A percentile compares a stretch with the other conserved stretches of the same genome.
Evolutionary conservation across 495 filamentous ascomycete species (phyloP).

Genomic region (Usnea hakonensis): DNA sequence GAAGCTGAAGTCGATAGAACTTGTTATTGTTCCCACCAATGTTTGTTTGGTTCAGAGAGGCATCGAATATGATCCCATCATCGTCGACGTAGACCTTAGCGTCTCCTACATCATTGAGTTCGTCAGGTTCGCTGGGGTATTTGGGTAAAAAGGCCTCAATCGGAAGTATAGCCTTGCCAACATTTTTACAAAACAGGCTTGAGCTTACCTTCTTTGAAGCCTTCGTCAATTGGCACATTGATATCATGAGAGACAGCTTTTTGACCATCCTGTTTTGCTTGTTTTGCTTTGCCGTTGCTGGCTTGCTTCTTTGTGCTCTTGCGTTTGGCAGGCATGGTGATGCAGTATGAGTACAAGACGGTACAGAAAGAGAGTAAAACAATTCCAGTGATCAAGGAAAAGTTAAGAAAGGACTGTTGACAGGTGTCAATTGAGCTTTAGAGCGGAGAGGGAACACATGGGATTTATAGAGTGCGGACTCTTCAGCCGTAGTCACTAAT

Average conservation of each 20-base stretch:
- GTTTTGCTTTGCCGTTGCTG: conserved; percentile 18
- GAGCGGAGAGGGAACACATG: neutral
- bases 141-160: neutral
- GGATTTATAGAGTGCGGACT: neutral
- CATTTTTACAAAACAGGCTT: too few species aligned
- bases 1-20: conserved; percentile 24
- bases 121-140: neutral
- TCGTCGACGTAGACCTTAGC: conserved; percentile 58
- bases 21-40: conserved; percentile 60
- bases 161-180: neutral
- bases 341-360: neutral
- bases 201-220: conserved; percentile 28
- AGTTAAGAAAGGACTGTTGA: neutral
- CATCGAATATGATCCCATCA: conserved; percentile 53
- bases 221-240: conserved; percentile 46
- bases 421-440: neutral
- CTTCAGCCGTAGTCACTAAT: conserved; percentile 2
- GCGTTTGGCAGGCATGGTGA: conserved; percentile 23
- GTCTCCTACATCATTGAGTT: neutral
- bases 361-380: neutral
- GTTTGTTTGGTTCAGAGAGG: conserved; percentile 43
- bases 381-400: neutral
- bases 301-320: conserved; percentile 18
- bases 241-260: conserved; percentile 34
- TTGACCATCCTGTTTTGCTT: conserved; percentile 36